Conservation (phyloP, 2,329 filamentous ascomycete species). For the Aspergillus carbonarius region DNA sequence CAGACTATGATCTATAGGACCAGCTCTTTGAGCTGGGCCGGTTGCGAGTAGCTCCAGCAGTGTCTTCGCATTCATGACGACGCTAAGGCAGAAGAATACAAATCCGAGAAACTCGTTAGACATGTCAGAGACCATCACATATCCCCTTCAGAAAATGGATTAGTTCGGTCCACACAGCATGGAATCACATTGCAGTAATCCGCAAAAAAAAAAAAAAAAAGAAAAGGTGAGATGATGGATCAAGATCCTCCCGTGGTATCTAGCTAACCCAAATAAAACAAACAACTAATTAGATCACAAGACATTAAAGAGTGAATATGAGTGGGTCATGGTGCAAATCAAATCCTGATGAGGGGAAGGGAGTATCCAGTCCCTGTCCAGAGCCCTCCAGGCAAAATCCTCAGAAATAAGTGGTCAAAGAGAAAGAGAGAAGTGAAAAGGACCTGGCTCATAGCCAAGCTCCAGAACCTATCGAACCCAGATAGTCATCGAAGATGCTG, state of each 20-base stretch:
- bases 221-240: constrained; percentile 10
- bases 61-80: not conserved
- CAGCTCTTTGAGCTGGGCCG: not conserved
- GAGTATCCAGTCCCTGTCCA: constrained; percentile 24
- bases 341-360: constrained; percentile 9
- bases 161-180: not conserved
- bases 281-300: constrained; percentile 7
- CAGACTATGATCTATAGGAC: not conserved
- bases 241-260: constrained; percentile 25
- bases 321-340: constrained; percentile 30
- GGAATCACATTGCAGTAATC: constrained; percentile 6
- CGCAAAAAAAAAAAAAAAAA: constrained; percentile 7
- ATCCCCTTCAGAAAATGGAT: not conserved
- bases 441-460: constrained; percentile 40
- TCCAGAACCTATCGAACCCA: constrained; percentile 34
- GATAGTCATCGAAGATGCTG: constrained; percentile 56
- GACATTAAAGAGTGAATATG: constrained; percentile 27
- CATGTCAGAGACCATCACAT: not conserved
- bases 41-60: not conserved
- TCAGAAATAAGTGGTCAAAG: constrained; percentile 20
- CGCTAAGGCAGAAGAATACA: constrained; percentile 1
- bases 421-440: constrained; percentile 8
- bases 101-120: constrained; percentile 1
- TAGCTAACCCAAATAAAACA: constrained; percentile 15
- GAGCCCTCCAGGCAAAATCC: not conserved